Evolutionary conservation across 257 asterid species (phyloP).

Genomic region (Hygrophila difformis): DNA sequence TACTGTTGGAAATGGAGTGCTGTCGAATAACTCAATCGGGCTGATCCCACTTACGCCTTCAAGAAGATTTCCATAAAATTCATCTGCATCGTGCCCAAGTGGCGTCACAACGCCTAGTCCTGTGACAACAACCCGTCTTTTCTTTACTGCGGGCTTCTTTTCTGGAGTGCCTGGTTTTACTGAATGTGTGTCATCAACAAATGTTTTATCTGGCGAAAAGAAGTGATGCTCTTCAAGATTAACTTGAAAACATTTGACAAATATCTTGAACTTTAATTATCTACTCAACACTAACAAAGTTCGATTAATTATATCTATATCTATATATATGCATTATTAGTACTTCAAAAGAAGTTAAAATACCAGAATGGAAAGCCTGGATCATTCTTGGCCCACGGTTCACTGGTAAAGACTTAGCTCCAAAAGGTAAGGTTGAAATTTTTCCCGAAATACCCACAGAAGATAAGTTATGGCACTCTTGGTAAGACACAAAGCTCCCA

Average conservation of each 20-base stretch:
- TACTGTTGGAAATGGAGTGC: slow-evolving; percentile 35
- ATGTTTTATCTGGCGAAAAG: slow-evolving; percentile 16
- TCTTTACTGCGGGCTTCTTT: slow-evolving; percentile 15
- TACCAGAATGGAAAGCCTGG: slow-evolving; percentile 22
- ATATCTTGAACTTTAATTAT: too few relatives aligned
- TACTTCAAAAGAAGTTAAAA: too few relatives aligned
- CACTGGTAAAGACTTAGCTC: slow-evolving; percentile 15
- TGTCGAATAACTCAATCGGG: slow-evolving; percentile 38
- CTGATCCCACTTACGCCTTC: slow-evolving; percentile 40
- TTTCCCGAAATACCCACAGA: slow-evolving; percentile 18
- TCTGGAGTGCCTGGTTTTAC: slow-evolving; percentile 15
- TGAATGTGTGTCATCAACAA: slow-evolving; percentile 19
- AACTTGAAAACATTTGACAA: too few relatives aligned
- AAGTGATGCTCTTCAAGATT: neutral
- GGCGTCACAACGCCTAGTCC: slow-evolving; percentile 41
- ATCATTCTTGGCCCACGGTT: slow-evolving; percentile 17
- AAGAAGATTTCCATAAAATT: slow-evolving; percentile 33
- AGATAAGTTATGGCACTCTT: slow-evolving; percentile 21
- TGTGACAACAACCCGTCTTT: slow-evolving; percentile 33
- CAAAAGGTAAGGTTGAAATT: slow-evolving; percentile 18
- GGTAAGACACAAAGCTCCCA: slow-evolving; percentile 27
- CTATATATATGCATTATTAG: too few relatives aligned
- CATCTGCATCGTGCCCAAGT: slow-evolving; percentile 30
- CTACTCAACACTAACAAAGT: too few relatives aligned
- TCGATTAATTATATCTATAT: too few relatives aligned